phyloP scores from a whole-genome alignment of 805 yeast genomes.

The Ascoidea rubescens region DNA sequence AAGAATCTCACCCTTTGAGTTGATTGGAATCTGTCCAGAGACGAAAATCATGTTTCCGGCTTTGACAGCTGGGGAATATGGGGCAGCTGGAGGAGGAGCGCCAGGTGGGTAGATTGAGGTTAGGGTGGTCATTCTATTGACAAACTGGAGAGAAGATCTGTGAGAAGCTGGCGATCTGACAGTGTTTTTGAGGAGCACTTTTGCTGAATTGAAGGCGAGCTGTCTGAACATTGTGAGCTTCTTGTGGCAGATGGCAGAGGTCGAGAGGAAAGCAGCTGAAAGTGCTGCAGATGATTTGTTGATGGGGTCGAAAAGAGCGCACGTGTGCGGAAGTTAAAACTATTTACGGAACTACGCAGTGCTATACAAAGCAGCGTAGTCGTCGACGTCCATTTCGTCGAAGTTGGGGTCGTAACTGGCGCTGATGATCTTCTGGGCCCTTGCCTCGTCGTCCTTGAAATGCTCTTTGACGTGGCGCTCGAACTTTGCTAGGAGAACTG shows the following conservation, averaged over 20 bases:
- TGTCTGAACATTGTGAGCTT: no score
- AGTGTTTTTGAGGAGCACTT: no score
- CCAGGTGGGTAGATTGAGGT: neutral
- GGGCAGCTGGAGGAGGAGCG: constrained; percentile 96
- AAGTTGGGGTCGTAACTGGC: constrained; percentile 20
- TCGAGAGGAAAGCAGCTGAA: no score
- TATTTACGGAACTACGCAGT: neutral
- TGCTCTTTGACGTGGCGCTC: constrained; percentile 35
- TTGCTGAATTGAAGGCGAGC: no score
- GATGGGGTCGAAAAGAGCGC: no score
- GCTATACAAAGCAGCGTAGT: constrained; percentile 28
- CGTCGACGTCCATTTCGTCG: constrained; percentile 30
- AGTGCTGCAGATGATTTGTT: no score
- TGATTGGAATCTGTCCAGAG: constrained; percentile 91
- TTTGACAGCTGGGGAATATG: constrained; percentile 92
- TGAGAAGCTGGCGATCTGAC: no score
- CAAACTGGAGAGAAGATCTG: no score
- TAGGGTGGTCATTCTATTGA: neutral
- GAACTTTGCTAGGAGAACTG: constrained; percentile 35
- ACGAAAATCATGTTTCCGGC: constrained; percentile 80
- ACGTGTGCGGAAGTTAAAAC: no score
- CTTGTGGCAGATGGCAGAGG: no score
- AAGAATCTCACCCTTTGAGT: constrained; percentile 67
- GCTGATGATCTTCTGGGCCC: constrained; percentile 11
- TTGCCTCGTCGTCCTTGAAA: constrained; percentile 22